Evolutionary conservation across 176 grass and related monocot genomes (phyloP).

Genomic region (Calamus simplicifolius): DNA sequence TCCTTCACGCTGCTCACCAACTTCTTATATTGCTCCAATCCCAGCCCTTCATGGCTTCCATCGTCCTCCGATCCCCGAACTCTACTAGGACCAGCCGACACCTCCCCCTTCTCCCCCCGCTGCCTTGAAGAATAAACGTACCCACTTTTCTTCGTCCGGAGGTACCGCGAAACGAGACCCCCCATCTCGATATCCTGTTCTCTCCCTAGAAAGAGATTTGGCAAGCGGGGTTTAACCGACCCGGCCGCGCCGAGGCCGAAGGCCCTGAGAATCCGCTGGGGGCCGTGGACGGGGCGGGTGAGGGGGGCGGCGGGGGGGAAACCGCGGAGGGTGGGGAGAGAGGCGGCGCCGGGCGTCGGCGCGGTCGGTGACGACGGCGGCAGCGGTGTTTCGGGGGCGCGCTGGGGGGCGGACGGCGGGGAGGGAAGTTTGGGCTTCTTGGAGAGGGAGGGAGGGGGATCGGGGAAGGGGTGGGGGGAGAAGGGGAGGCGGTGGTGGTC

Average conservation of each 20-base stretch:
- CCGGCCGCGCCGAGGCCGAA: conserved; percentile 24
- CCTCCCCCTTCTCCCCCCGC: not conserved
- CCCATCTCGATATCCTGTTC: not conserved
- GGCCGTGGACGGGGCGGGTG: conserved; percentile 32
- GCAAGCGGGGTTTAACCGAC: not conserved
- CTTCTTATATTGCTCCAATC: conserved; percentile 35
- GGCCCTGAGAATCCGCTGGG: conserved; percentile 30
- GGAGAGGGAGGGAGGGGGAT: not conserved
- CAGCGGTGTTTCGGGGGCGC: conserved; percentile 1
- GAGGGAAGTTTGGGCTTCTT: conserved; percentile 5
- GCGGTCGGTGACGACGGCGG: not conserved
- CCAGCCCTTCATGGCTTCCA: conserved; percentile 7
- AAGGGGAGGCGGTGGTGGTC: conserved; percentile 29
- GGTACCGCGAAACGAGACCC: not conserved
- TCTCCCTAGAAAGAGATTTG: not conserved
- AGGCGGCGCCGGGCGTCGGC: not conserved
- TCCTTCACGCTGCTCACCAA: conserved; percentile 31
- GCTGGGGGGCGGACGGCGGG: not conserved
- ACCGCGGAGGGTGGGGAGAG: conserved; percentile 3
- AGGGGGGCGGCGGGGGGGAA: conserved; percentile 21
- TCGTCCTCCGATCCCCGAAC: not conserved
- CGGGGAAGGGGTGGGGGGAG: conserved; percentile 1
- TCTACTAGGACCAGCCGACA: not conserved
- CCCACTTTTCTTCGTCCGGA: conserved; percentile 1
- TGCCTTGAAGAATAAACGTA: not conserved